Conservation (phyloP, 129 eudicot species). For the Sambucus nigra region DNA sequence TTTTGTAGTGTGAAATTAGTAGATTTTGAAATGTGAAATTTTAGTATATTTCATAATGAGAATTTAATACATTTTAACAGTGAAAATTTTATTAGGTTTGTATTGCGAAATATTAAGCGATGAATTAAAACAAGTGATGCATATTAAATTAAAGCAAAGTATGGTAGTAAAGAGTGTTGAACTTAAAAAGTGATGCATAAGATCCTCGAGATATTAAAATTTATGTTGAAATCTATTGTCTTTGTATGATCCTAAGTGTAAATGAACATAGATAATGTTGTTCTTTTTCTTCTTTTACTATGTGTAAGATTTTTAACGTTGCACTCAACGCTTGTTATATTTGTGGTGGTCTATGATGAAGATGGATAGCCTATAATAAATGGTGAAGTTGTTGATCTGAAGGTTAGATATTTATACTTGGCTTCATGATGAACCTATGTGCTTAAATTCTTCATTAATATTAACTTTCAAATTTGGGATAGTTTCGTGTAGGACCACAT, state of each 20-base stretch:
- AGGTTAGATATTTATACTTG: constrained; percentile 34
- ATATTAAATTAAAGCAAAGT: too few species aligned
- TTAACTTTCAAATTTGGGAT: constrained; percentile 10
- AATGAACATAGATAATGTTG: too few species aligned
- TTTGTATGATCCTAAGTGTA: not conserved
- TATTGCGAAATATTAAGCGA: too few species aligned
- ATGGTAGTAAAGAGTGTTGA: too few species aligned
- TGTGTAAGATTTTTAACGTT: not conserved
- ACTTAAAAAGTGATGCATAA: too few species aligned
- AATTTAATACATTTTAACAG: too few species aligned
- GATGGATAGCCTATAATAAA: constrained; percentile 92
- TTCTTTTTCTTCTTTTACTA: not conserved
- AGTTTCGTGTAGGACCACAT: constrained; percentile 94
- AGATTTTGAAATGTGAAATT: too few species aligned
- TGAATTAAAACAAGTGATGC: too few species aligned
- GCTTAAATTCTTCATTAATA: not conserved
- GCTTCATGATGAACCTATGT: not conserved
- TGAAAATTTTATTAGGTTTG: too few species aligned
- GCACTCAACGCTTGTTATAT: constrained; percentile 14
- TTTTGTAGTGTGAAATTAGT: too few species aligned
- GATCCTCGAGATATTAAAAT: too few species aligned
- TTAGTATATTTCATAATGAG: too few species aligned
- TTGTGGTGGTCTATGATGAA: constrained; percentile 86
- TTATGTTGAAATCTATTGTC: not conserved
- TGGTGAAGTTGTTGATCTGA: constrained; percentile 94